Evolutionary conservation across 2,329 filamentous ascomycete species (phyloP).

Genomic region (Rutstroemia sp.): DNA sequence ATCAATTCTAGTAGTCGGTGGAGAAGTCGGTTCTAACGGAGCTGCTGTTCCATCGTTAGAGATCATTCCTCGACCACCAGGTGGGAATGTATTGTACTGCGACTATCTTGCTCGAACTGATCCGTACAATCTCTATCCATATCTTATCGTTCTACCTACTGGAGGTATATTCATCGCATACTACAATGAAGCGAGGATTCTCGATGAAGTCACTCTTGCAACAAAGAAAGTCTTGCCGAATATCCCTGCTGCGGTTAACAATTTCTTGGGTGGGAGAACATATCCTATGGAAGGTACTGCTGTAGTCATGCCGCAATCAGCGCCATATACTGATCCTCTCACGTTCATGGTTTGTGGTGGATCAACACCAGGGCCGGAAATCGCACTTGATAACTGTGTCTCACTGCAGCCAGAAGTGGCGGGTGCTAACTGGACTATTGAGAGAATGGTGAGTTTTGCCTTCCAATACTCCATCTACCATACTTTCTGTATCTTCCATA

Average conservation of each 20-base stretch:
- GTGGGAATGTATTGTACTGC: conserved; percentile 44
- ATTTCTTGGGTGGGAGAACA: conserved; percentile 52
- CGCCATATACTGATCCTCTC: conserved; percentile 53
- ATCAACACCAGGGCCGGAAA: conserved; percentile 43
- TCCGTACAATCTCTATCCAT: conserved; percentile 63
- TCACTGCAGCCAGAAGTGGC: conserved; percentile 50
- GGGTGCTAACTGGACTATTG: conserved; percentile 51
- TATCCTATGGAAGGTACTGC: conserved; percentile 59
- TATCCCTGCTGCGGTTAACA: conserved; percentile 54
- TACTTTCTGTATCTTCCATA: not conserved
- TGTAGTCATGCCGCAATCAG: conserved; percentile 54
- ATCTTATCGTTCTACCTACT: conserved; percentile 51
- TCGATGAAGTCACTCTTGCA: conserved; percentile 51
- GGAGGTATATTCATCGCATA: conserved; percentile 59
- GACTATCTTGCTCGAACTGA: conserved; percentile 57
- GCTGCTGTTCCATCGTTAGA: conserved; percentile 55
- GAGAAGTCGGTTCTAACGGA: conserved; percentile 56
- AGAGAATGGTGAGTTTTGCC: conserved; percentile 46
- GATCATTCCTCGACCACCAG: conserved; percentile 48
- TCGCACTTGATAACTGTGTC: conserved; percentile 60
- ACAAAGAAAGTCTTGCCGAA: conserved; percentile 51
- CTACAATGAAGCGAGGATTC: conserved; percentile 61
- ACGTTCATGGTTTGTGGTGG: conserved; percentile 59
- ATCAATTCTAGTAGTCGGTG: conserved; percentile 56
- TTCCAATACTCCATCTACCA: not conserved